Percentiles rank a stretch among this genome's conserved stretches.
Evolutionary conservation across 2,329 filamentous ascomycete genomes (phyloP).

Genomic region (Colletotrichum sublineola): DNA sequence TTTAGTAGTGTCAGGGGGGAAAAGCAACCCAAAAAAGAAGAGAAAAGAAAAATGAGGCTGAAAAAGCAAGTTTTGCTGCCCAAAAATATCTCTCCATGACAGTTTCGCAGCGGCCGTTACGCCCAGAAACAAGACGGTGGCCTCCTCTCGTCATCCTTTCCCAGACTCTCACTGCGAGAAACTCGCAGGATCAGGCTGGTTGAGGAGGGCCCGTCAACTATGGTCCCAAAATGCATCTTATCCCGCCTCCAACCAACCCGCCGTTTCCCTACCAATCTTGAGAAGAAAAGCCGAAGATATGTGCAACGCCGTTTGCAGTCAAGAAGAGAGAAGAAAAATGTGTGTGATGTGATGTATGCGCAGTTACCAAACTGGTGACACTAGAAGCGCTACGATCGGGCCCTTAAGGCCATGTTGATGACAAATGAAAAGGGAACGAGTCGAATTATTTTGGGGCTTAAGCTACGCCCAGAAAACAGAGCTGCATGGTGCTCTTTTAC

Average conservation of each 20-base stretch:
- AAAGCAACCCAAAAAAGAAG: constrained; percentile 16
- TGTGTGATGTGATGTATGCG: constrained; percentile 22
- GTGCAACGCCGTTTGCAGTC: constrained; percentile 40
- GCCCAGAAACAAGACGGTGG: constrained; percentile 38
- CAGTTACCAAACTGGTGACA: constrained; percentile 30
- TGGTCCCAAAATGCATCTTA: constrained; percentile 42
- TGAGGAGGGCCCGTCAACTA: constrained; percentile 27
- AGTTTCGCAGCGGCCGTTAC: constrained; percentile 39
- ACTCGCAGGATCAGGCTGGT: constrained; percentile 6
- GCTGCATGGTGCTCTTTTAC: constrained; percentile 24
- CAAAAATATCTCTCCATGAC: constrained; percentile 26
- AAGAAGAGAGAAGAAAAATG: constrained; percentile 17
- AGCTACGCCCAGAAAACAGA: constrained; percentile 24
- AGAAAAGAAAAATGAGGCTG: constrained; percentile 26
- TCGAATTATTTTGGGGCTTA: constrained; percentile 24
- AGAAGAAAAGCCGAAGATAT: constrained; percentile 38
- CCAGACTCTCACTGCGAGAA: background rate
- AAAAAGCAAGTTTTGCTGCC: constrained; percentile 37
- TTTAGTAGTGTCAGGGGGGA: constrained; percentile 27
- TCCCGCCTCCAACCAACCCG: constrained; percentile 37
- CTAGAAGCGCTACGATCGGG: constrained; percentile 28
- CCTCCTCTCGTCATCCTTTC: background rate
- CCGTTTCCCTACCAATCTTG: constrained; percentile 41
- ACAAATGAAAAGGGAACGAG: constrained; percentile 36
- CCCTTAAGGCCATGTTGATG: constrained; percentile 28